Evolutionary conservation across 2,329 filamentous ascomycete genomes (phyloP).

Genomic region (Fusarium staphyleae): DNA sequence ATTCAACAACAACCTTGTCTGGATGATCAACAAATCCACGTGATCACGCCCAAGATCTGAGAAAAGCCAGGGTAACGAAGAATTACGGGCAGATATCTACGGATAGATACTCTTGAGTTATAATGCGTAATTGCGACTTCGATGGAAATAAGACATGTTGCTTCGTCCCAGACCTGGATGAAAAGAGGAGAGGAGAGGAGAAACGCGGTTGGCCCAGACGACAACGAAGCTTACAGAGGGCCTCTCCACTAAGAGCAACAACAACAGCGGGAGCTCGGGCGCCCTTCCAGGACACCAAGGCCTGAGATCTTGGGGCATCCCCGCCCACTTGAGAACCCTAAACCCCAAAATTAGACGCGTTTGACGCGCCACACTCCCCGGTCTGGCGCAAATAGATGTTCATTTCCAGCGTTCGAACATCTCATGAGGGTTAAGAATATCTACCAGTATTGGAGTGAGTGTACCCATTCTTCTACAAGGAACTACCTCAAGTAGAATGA

Average conservation of each 20-base stretch:
- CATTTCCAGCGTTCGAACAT: background rate
- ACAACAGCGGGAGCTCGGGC: constrained; percentile 32
- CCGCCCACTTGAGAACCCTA: constrained; percentile 1
- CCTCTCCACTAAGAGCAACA: constrained; percentile 8
- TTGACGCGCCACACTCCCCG: constrained; percentile 10
- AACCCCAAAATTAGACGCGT: background rate
- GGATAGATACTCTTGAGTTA: background rate
- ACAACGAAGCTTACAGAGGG: constrained; percentile 11
- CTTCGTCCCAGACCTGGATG: background rate
- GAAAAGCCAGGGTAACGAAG: background rate
- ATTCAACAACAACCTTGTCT: constrained; percentile 4
- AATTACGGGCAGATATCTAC: no score
- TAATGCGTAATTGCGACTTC: background rate
- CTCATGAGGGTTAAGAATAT: background rate
- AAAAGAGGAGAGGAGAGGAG: constrained; percentile 1
- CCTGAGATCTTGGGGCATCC: constrained; percentile 12
- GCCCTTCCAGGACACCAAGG: constrained; percentile 30
- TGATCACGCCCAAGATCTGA: background rate
- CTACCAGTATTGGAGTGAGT: no score
- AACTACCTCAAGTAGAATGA: no score
- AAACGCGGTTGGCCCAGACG: constrained; percentile 29
- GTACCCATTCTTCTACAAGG: no score
- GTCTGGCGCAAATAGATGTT: constrained; percentile 1
- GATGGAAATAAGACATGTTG: background rate
- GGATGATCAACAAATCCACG: constrained; percentile 24